phyloP scores from a whole-genome alignment of 2,329 filamentous ascomycete species.

The Hansfordia pulvinata region DNA sequence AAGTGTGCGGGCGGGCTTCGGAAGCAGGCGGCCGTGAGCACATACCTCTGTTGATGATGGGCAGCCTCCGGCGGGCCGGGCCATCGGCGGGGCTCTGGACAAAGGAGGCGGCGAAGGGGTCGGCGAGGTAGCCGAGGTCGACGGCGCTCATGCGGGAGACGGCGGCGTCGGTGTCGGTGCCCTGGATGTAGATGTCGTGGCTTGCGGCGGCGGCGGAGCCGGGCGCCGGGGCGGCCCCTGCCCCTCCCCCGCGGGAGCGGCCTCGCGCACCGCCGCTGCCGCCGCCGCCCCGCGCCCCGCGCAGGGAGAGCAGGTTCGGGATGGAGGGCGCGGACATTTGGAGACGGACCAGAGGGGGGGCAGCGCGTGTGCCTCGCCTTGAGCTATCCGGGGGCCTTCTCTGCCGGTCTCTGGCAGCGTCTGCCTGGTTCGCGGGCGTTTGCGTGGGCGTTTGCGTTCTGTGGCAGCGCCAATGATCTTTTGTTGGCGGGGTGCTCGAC shows the following conservation, averaged over 20 bases:
- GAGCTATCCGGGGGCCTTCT: too few species aligned
- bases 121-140: slow-evolving; percentile 68
- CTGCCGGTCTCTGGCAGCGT: too few species aligned
- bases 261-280: slow-evolving; percentile 20
- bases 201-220: slow-evolving; percentile 15
- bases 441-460: too few species aligned
- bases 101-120: slow-evolving; percentile 64
- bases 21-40: slow-evolving; percentile 1
- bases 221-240: slow-evolving; percentile 6
- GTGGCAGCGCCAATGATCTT: too few species aligned
- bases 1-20: neutral
- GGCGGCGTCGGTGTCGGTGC: slow-evolving; percentile 84
- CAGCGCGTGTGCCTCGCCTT: too few species aligned
- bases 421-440: too few species aligned
- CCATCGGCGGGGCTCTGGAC: slow-evolving; percentile 31
- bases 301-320: slow-evolving; percentile 58
- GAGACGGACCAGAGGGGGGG: too few species aligned
- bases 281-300: slow-evolving; percentile 31
- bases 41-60: slow-evolving; percentile 87
- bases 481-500: too few species aligned
- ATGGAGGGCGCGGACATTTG: slow-evolving; percentile 66
- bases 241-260: slow-evolving; percentile 13
- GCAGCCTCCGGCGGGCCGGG: slow-evolving; percentile 51
- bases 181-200: slow-evolving; percentile 68
- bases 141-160: slow-evolving; percentile 83